Base-by-base conservation (phyloP, 2,329 filamentous ascomycete species). In the Didymella lethalis region DNA sequence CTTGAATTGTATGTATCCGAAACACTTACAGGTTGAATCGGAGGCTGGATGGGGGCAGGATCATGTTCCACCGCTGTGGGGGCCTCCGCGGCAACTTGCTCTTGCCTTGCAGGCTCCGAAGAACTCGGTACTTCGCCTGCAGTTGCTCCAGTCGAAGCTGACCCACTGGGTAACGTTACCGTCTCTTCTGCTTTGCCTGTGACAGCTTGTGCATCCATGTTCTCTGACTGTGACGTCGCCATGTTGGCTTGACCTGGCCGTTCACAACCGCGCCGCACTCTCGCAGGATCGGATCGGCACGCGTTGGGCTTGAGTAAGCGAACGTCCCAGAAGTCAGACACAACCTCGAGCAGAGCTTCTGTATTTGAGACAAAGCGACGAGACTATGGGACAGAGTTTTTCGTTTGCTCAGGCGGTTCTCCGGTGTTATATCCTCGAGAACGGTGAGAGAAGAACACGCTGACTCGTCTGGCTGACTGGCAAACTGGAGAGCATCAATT, bases 1-100 rank as follows among this genome's bases (percentile, higher is more conserved):
- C 14, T n/a, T 7, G 16, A 36, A 16, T 4, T 23, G 11, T 14
- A 7, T 25, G 20, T 3, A 25, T 25, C 3, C 25, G 38, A 14
- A 25, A 41, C 16, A 55, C 57, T 25, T 51, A 60, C 57, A 20
- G 57, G 51, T 45, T 60, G 57, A 7, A 60, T 60, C 3, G 57
- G 41, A 40, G 57, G 57, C 23, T 60, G 57, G 11, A 52, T 52
- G 3, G 57, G 52, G n/a, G 57, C 57, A 51, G 51, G 57, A 29
- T 59, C 56, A 7, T 50, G 32, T 51, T 54, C 56, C 26, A 34
- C 46, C 6, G 47, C 29, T 46, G 34, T 31, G 26, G 49, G 32
- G 40, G 36, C 12, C 6, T 47, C 56, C 32, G 41, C 50, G 28
- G 47, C 49, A 41, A 25, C 31, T 36, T 54, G 46, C 10, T 50